Conservation (phyloP, 805 yeast species). For the Zygotorulaspora sp. region DNA sequence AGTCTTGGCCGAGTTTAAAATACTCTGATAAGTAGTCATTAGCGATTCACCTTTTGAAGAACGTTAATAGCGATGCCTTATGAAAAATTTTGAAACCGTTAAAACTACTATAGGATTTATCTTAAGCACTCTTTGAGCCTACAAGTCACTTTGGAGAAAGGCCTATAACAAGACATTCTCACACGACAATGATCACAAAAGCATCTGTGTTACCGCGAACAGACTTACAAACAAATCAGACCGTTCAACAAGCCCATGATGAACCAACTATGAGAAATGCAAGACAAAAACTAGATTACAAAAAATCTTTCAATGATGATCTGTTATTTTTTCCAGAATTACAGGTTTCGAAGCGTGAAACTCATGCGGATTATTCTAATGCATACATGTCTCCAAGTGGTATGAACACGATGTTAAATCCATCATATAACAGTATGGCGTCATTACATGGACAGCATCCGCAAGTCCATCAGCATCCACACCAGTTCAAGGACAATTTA, state of each 20-base stretch:
- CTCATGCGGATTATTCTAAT: neutral
- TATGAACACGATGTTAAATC: neutral
- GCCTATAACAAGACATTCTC: too few relatives aligned
- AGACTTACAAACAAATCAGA: constrained; percentile 2
- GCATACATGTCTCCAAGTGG: constrained; percentile 1
- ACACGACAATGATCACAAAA: neutral
- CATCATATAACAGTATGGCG: neutral
- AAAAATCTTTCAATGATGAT: constrained; percentile 31
- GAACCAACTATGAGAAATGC: constrained; percentile 27
- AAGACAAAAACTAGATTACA: constrained; percentile 26
- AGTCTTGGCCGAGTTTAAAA: constrained; percentile 37
- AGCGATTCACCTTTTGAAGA: neutral
- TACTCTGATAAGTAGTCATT: constrained; percentile 13
- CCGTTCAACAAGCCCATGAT: constrained; percentile 9
- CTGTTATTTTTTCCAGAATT: constrained; percentile 28
- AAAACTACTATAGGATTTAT: too few relatives aligned
- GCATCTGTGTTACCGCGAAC: neutral
- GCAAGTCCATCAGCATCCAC: constrained; percentile 12
- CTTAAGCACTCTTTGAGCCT: too few relatives aligned
- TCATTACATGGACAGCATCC: constrained; percentile 4
- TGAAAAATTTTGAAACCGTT: constrained; percentile 12
- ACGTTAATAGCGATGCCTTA: constrained; percentile 14
- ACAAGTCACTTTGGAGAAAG: too few relatives aligned
- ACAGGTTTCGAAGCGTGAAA: constrained; percentile 1
- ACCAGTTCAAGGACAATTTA: constrained; percentile 19